phyloP scores from a whole-genome alignment of 2,329 filamentous ascomycete genomes.

The Aspergillus amoenus region DNA sequence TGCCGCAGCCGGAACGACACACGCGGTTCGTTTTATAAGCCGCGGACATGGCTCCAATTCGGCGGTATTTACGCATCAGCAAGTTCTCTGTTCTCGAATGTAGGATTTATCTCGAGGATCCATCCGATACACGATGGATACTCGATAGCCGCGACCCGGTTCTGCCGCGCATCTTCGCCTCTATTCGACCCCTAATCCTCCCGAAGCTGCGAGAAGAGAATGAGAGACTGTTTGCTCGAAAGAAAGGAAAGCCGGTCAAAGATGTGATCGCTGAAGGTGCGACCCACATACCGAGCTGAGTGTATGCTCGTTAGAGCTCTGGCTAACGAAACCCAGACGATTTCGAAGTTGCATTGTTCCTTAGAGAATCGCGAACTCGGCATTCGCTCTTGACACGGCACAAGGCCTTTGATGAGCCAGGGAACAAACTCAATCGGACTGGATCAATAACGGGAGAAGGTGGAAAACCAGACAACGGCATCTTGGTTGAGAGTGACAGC shows the following conservation, averaged over 20 bases:
- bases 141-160: conserved; percentile 74
- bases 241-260: conserved; percentile 79
- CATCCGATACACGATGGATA: conserved; percentile 78
- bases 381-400: conserved; percentile 85
- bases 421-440: not conserved
- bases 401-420: conserved; percentile 67
- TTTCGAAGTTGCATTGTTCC: conserved; percentile 91
- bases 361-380: conserved; percentile 80
- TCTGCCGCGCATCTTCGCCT: conserved; percentile 78
- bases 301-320: not conserved
- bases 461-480: conserved; percentile 34
- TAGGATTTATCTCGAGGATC: conserved; percentile 92
- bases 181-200: conserved; percentile 79
- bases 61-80: conserved; percentile 86
- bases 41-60: conserved; percentile 73
- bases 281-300: not conserved
- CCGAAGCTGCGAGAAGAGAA: conserved; percentile 90
- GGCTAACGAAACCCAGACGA: conserved; percentile 62
- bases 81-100: conserved; percentile 95
- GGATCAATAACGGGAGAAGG: not conserved
- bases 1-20: not conserved
- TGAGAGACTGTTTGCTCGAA: conserved; percentile 60
- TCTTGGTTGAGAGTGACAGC: conserved; percentile 63
- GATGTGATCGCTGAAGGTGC: conserved; percentile 80
- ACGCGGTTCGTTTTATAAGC: not conserved